Conservation (phyloP, 129 eudicot genomes). For the Flaveria robusta region DNA sequence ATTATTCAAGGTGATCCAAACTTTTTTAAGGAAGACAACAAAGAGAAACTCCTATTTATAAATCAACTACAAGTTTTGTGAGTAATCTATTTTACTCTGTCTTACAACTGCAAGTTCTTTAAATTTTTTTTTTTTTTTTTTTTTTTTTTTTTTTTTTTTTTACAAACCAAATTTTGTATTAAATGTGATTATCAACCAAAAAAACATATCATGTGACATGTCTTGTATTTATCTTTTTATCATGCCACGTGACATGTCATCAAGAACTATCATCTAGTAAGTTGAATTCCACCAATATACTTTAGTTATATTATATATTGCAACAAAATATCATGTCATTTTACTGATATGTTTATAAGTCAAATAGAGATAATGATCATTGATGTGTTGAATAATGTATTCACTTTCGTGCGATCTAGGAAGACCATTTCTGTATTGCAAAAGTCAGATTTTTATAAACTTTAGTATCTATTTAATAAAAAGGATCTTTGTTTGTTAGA, state of each 20-base stretch:
- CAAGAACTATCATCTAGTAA: background rate
- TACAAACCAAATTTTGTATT: too few species aligned
- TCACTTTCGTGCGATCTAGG: background rate
- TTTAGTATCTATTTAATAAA: background rate
- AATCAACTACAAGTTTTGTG: too few species aligned
- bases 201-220: background rate
- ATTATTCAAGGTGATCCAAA: too few species aligned
- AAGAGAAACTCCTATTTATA: too few species aligned
- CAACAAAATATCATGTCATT: background rate
- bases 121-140: too few species aligned
- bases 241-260: background rate
- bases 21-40: too few species aligned
- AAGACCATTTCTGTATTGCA: background rate
- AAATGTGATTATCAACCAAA: too few species aligned
- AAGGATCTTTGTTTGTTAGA: slow-evolving; percentile 10
- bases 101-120: too few species aligned
- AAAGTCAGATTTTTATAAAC: background rate
- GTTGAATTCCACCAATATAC: background rate
- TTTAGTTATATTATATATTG: background rate
- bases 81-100: too few species aligned
- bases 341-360: background rate
- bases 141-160: too few species aligned
- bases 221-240: background rate
- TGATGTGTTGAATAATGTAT: background rate
- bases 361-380: background rate